Conservation (phyloP, 2,329 filamentous ascomycete genomes). For the Dothistroma septosporum region DNA sequence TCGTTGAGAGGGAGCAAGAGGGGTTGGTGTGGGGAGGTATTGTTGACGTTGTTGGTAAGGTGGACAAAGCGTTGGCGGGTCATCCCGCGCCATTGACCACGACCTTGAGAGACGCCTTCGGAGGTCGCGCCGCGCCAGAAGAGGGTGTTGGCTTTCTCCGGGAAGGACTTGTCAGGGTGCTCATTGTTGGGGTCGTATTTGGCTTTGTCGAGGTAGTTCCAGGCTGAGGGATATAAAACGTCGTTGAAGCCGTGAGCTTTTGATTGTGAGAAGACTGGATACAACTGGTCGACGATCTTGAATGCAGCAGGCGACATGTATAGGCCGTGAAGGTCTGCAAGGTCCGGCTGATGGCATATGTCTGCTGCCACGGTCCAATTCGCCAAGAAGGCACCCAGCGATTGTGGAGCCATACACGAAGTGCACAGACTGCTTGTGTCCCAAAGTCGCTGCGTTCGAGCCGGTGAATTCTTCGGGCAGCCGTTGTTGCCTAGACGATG, state of each 20-base stretch:
- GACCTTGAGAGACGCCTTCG: conserved; percentile 48
- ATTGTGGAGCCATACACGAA: conserved; percentile 60
- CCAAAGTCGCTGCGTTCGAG: conserved; percentile 58
- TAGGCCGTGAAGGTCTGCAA: conserved; percentile 69
- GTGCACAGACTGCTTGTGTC: conserved; percentile 62
- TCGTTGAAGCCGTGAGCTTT: conserved; percentile 71
- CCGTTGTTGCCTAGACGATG: conserved; percentile 44
- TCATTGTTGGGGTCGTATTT: conserved; percentile 50
- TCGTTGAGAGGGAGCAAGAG: conserved; percentile 51
- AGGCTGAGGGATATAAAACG: conserved; percentile 63
- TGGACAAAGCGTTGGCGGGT: conserved; percentile 68
- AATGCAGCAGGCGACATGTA: conserved; percentile 62
- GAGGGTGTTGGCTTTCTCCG: conserved; percentile 59
- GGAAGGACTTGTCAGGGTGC: conserved; percentile 53
- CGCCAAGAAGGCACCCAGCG: conserved; percentile 61
- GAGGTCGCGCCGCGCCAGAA: conserved; percentile 72
- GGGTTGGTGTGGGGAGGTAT: conserved; percentile 44
- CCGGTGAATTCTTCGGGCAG: conserved; percentile 61
- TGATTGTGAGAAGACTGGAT: conserved; percentile 72
- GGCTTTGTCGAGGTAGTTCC: conserved; percentile 59
- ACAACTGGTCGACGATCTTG: conserved; percentile 59
- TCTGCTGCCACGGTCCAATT: conserved; percentile 64
- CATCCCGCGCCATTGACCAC: conserved; percentile 62
- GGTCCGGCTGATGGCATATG: conserved; percentile 72
- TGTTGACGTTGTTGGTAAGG: conserved; percentile 58